A percentile compares a stretch with the other conserved stretches of the same genome.
Evolutionary conservation across 768 basidiomycete species (phyloP).

Genomic region (Mycena rebaudengoi): DNA sequence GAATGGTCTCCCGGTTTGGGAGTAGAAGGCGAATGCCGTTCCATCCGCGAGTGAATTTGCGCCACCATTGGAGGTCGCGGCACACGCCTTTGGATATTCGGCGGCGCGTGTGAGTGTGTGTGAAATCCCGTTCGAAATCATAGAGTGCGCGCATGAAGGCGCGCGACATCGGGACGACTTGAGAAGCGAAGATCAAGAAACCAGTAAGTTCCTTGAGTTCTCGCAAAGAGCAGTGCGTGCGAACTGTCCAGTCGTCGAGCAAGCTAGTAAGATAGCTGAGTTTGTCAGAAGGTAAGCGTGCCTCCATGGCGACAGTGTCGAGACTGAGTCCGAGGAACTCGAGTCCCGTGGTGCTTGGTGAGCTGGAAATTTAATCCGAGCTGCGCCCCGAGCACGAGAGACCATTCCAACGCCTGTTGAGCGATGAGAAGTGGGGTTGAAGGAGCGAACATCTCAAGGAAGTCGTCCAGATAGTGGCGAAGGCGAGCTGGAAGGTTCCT

Average conservation of each 20-base stretch:
- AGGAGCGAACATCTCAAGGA: constrained; percentile 36
- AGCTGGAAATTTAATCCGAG: neutral
- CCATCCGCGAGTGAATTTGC: constrained; percentile 4
- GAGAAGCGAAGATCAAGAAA: constrained; percentile 18
- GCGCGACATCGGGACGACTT: constrained; percentile 14
- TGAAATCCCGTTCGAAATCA: constrained; percentile 13
- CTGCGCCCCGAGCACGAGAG: constrained; percentile 28
- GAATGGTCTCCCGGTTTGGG: constrained; percentile 3
- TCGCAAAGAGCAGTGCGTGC: neutral
- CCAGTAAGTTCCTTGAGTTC: constrained; percentile 17
- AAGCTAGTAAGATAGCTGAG: constrained; percentile 1
- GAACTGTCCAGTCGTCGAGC: neutral
- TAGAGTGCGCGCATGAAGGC: constrained; percentile 10
- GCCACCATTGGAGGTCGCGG: constrained; percentile 33
- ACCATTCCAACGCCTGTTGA: constrained; percentile 36
- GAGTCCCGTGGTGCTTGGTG: constrained; percentile 34
- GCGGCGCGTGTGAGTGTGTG: constrained; percentile 13
- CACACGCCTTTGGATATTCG: too few species aligned
- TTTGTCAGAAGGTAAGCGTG: constrained; percentile 7
- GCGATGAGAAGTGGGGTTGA: neutral
- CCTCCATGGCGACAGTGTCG: constrained; percentile 14
- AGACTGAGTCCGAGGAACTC: constrained; percentile 38
- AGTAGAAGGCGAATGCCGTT: constrained; percentile 23
- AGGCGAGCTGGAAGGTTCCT: too few species aligned
- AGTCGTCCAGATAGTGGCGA: constrained; percentile 47